These are phyloP conservation scores for Penicillium pulvis DNA, from an alignment of 495 filamentous ascomycete species.

Conservation along the genomic window DNA sequence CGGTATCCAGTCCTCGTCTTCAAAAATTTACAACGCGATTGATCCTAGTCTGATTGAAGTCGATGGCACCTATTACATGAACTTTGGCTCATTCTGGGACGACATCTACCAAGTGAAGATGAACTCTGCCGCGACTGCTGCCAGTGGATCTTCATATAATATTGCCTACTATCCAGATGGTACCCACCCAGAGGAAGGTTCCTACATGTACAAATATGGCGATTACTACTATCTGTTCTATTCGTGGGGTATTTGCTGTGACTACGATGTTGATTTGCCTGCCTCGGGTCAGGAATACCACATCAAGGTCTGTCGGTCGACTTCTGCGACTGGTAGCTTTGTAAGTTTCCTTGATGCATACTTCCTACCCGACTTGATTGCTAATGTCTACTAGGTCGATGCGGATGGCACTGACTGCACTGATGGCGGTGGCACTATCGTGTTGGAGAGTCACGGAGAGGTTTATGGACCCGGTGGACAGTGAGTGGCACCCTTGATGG, in stretches of 20 bases:
- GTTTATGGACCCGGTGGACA: slow-evolving; percentile 79
- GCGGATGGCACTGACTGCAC: slow-evolving; percentile 58
- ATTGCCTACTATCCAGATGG: slow-evolving; percentile 59
- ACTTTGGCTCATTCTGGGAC: slow-evolving; percentile 73
- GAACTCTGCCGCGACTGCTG: slow-evolving; percentile 45
- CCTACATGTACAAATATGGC: slow-evolving; percentile 58
- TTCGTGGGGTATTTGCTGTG: slow-evolving; percentile 67
- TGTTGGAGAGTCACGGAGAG: slow-evolving; percentile 61
- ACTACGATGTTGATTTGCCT: slow-evolving; percentile 53
- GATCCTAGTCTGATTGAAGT: slow-evolving; percentile 63
- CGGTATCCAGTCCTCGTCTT: slow-evolving; percentile 51
- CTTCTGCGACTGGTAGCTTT: slow-evolving; percentile 56
- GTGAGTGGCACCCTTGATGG: slow-evolving; percentile 27
- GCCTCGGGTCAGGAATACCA: slow-evolving; percentile 66
- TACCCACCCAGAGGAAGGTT: slow-evolving; percentile 59
- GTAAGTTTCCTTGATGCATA: slow-evolving; percentile 31
- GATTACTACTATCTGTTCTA: slow-evolving; percentile 72
- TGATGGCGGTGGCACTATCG: slow-evolving; percentile 62
- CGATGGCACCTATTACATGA: slow-evolving; percentile 55
- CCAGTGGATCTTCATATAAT: slow-evolving; percentile 39
- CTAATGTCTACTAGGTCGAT: slow-evolving; percentile 45
- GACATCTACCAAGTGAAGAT: slow-evolving; percentile 67
- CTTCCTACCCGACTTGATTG: not conserved
- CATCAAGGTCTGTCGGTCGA: slow-evolving; percentile 67
- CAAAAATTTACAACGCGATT: slow-evolving; percentile 68